Conservation (phyloP, 1,284 basidiomycete species). For the Exobasidium cylindrosporum region DNA sequence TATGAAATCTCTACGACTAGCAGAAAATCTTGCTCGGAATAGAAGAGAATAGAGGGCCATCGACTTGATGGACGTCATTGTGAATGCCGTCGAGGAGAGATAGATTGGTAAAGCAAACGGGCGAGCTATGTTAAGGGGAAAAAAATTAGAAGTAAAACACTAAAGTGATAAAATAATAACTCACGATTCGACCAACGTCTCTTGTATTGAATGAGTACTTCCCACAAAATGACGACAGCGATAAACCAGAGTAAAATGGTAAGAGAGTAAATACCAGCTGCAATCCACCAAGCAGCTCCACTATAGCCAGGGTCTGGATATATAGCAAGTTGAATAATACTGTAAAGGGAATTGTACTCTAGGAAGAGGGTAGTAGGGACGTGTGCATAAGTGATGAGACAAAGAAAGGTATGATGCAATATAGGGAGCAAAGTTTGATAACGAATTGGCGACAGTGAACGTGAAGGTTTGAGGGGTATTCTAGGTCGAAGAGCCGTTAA, state of each 20-base stretch:
- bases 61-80: constrained; percentile 24
- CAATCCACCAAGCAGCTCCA: constrained; percentile 28
- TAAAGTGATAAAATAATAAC: neutral
- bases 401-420: constrained; percentile 31
- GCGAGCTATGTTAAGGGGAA: constrained; percentile 4
- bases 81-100: constrained; percentile 29
- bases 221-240: constrained; percentile 32
- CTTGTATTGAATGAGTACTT: constrained; percentile 23
- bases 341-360: constrained; percentile 51
- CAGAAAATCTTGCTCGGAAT: constrained; percentile 25
- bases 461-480: neutral
- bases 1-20: constrained; percentile 20
- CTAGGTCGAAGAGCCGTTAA: neutral
- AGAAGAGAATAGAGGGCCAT: constrained; percentile 37
- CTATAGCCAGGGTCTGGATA: constrained; percentile 25
- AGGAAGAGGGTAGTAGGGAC: constrained; percentile 51
- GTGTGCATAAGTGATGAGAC: constrained; percentile 30
- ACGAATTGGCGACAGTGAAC: neutral
- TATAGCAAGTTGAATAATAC: constrained; percentile 43
- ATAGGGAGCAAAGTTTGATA: constrained; percentile 16
- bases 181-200: neutral
- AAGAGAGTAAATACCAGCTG: constrained; percentile 27
- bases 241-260: constrained; percentile 26
- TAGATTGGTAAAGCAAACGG: constrained; percentile 34
- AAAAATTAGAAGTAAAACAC: neutral